Base-by-base conservation (phyloP, 495 filamentous ascomycete species). In the Rusavskia elegans region DNA sequence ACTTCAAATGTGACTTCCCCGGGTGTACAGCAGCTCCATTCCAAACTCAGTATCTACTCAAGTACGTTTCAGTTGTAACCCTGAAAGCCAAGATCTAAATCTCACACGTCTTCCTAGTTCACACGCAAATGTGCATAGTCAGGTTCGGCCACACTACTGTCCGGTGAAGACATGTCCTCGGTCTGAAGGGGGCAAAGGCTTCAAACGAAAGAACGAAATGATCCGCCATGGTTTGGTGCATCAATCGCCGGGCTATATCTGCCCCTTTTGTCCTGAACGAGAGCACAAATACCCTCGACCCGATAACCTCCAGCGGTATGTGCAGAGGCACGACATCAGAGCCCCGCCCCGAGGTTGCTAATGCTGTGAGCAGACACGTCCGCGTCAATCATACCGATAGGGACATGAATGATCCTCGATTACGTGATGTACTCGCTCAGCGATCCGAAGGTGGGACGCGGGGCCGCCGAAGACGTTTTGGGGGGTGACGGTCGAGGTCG, bases 131-230 rank as follows among this genome's bases (percentile, higher is more conserved):
- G 93, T 98, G 6, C 92, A 98, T 65, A 94, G 88, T 5, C 85
- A 86, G 55, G 82, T 78, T 53, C 76, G 92, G 36, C 89, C 89
- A 16, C 90, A 97, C 65, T 97, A 89, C 61, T 98, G 93, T 64
- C 80, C 87, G 0, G 81, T 94, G 14, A 73, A 77, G 29, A 81
- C 77, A 1, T 98, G 92, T 65, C 69, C 85, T 20, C 79, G 92
- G 32, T 81, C 78, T 7, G 77, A 86, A 55, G 85, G 84, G 14
- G 92, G 92, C 16, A 94, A 87, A 65, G 92, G 93, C 0, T 98
- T 98, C 73, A 98, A 98, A 65, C 80, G 93, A 39, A 97, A 98
- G 66, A 98, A 98, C 59, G 93, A 98, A 68, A 97, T 98, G 93
- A 95, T 97, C 54, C 77, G 92, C 19, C 92, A 98, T 69, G 89